These are phyloP conservation scores for Salicornia ramosissima DNA, from an alignment of 148 eudicot species.

Conservation along the genomic window DNA sequence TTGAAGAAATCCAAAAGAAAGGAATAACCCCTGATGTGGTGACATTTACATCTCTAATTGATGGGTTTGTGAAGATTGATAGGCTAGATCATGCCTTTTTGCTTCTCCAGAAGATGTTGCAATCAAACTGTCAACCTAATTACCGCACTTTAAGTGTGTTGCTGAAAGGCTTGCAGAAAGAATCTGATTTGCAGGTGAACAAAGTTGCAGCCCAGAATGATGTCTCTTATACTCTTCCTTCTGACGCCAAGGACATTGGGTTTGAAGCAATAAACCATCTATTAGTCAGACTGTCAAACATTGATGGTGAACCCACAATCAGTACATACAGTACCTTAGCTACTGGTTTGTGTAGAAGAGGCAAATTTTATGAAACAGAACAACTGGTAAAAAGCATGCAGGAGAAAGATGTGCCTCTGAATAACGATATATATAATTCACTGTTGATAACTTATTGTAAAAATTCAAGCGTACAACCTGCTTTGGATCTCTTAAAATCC, in stretches of 20 bases:
- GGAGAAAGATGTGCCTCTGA: constrained; percentile 43
- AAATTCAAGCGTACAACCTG: constrained; percentile 44
- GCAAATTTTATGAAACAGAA: constrained; percentile 51
- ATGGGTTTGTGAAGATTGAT: constrained; percentile 55
- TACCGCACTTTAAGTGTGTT: constrained; percentile 47
- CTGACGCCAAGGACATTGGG: constrained; percentile 27
- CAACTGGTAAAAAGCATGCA: constrained; percentile 47
- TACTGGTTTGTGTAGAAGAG: constrained; percentile 46
- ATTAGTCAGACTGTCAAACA: constrained; percentile 48
- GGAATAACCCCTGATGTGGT: constrained; percentile 60
- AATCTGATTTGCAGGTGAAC: constrained; percentile 31
- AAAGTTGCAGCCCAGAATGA: constrained; percentile 47
- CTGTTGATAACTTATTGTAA: constrained; percentile 47
- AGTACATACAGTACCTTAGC: constrained; percentile 51
- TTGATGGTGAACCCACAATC: constrained; percentile 50
- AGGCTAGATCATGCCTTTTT: constrained; percentile 61
- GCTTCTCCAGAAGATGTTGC: constrained; percentile 44
- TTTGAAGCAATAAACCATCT: constrained; percentile 31
- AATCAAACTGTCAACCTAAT: constrained; percentile 47
- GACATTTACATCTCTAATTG: constrained; percentile 58
- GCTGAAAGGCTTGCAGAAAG: constrained; percentile 54
- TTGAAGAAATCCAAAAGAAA: constrained; percentile 49
- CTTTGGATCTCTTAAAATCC: constrained; percentile 41
- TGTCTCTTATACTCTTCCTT: constrained; percentile 25
- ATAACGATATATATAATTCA: constrained; percentile 35